phyloP scores from a whole-genome alignment of 2,329 filamentous ascomycete species.

The Ceratocystis lukuohia region DNA sequence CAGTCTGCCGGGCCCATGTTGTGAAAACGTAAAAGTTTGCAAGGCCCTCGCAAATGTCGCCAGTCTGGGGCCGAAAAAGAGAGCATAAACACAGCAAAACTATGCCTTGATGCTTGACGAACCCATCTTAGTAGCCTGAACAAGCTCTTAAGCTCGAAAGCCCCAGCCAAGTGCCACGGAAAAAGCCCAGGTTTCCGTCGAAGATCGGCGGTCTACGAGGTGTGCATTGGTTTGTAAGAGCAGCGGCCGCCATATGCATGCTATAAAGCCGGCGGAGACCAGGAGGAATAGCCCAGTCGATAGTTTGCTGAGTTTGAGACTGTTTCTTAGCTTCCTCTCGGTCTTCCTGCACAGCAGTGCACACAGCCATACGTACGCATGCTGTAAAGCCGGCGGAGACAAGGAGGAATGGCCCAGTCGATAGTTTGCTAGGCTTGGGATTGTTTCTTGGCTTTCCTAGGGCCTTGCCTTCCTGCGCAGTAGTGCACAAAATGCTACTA shows the following conservation, averaged over 20 bases:
- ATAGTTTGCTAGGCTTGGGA: neutral
- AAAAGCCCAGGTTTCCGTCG: neutral
- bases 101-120: neutral
- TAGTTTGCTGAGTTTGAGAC: neutral
- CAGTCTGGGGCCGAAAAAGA: neutral
- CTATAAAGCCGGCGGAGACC: neutral
- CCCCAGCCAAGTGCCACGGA: neutral
- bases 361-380: no score
- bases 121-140: neutral
- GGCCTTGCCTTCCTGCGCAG: no score
- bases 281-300: neutral
- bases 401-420: neutral
- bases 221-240: no score
- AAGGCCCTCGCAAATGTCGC: constrained; percentile 3
- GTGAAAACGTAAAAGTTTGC: constrained; percentile 9
- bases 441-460: neutral
- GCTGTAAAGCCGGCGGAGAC: neutral
- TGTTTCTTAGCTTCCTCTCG: neutral
- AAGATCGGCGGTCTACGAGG: neutral
- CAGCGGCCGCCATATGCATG: neutral
- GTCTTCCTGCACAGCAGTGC: no score
- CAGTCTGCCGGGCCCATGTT: neutral
- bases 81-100: constrained; percentile 5
- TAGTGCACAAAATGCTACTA: no score
- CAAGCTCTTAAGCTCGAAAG: neutral